Base-by-base conservation (phyloP, 305 asterid genomes). In the Fraxinus floribunda region DNA sequence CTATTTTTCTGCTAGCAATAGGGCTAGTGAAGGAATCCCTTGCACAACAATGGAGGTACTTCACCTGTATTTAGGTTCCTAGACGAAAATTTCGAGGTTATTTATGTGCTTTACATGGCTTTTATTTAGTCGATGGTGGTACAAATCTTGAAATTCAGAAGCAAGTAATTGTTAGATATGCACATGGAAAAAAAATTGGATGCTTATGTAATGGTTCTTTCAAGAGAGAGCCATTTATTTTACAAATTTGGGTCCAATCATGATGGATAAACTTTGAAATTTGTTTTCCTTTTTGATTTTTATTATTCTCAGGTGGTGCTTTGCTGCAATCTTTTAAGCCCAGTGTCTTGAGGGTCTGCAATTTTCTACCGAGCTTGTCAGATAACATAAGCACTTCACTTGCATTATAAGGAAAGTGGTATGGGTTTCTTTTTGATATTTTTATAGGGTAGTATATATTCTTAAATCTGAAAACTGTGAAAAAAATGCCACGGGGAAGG, bases 401-500 rank as follows among this genome's bases (percentile, higher is more conserved):
- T 88, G 87, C 82, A 55, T 44, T 57, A 82, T 76, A 78, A 86
- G 89, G 91, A 86, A 64, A 84, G 90, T 82, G 77, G 78, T 84
- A 83, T 32, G 81, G 88, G 79, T 84, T 88, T 81, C 78, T 83
- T 70, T 72, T 80, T 68, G 78, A 78, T 83, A 66, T 70, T n/a
- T 80, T 77, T 41, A 64, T 64, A 55, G 20, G 66, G 70, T 57
- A 34, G 78, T 18, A 77, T 38, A n/a, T 70, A 84, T 49, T 84
- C 77, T 38, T 80, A 32, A 57, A 86, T 83, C 80, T 86, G 76
- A 32, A 77, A 78, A 62, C 44, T 64, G 72, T 77, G 55, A 82
- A 22, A 81, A 84, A 84, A 92, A 30, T 92, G 95, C 76, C 92
- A 76, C 79, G 87, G 80, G 93, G 93, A 15, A 89, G 94, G 84